Percentiles rank a stretch among this genome's conserved stretches.
Conservation (phyloP, 495 filamentous ascomycete genomes). For the Podospora australis region DNA sequence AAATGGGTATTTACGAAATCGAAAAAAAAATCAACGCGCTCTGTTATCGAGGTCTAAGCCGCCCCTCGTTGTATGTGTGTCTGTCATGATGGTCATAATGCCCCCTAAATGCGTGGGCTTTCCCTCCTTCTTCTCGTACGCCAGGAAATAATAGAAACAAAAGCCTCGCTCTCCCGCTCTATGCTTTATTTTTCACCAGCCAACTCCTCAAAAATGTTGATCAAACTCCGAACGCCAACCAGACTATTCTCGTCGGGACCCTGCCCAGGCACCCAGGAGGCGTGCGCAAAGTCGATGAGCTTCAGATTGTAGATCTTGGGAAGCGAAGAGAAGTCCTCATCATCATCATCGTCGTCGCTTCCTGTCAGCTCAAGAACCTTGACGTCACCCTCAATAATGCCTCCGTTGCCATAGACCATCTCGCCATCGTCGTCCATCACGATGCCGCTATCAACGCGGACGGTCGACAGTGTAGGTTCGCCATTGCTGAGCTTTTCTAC, state of each 20-base stretch:
- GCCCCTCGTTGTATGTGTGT: too few relatives aligned
- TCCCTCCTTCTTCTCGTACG: too few relatives aligned
- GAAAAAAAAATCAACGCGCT: background rate
- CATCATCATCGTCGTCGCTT: conserved; percentile 57
- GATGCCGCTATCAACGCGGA: conserved; percentile 41
- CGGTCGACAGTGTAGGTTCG: conserved; percentile 9
- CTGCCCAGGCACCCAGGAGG: conserved; percentile 73
- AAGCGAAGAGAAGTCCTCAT: conserved; percentile 57
- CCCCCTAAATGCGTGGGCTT: too few relatives aligned
- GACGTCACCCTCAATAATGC: conserved; percentile 15
- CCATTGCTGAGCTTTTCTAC: conserved; percentile 10
- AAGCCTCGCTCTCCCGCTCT: background rate
- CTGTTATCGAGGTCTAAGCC: too few relatives aligned
- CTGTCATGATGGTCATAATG: conserved; percentile 1
- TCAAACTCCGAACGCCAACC: conserved; percentile 65
- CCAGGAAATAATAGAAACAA: too few relatives aligned
- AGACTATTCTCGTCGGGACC: conserved; percentile 86
- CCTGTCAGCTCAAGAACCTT: conserved; percentile 19
- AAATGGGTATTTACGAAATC: background rate
- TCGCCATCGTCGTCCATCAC: conserved; percentile 34
- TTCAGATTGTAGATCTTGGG: conserved; percentile 76
- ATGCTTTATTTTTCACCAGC: conserved; percentile 20
- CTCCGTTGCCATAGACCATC: background rate
- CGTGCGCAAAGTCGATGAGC: conserved; percentile 96
- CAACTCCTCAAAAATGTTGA: conserved; percentile 63